Evolutionary conservation across 2,329 filamentous ascomycete species (phyloP), one percentile per base, ranked within the genome.

Genomic region (Cercospora nicotianae): DNA sequence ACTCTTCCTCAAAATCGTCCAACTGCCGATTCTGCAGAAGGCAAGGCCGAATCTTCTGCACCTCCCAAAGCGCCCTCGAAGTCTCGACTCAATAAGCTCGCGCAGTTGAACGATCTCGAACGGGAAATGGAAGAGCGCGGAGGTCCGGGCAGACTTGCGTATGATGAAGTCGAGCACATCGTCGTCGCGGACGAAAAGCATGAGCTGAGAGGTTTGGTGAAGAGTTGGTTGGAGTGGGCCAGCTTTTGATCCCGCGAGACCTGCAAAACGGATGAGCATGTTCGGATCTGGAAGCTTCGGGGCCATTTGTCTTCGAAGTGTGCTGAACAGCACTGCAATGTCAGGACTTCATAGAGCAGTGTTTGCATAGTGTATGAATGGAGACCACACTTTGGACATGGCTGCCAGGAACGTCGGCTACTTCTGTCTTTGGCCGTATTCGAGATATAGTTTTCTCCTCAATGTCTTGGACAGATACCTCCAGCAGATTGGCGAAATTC

Each of bases 201-300:
- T 72, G 87, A 87, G 26, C 81, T 90, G 63, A 84, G 94, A 69
- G 91, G 92, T 72, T 94, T 97, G 79, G 84, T 97, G 58, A 92
- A 92, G 68, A 92, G 88, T 74, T 98, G 94, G 94, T 92, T 97
- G 79, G 94, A 97, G 71, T 84, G 88, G 84, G 87, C 87, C 74
- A 83, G 84, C 77, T 87, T 89, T 76, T 88, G 77, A 84, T 39
- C 5, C 7, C 28, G 1, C 23, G 2, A 53, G 48, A 12, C 23
- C 5, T 55, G 18, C 5, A 28, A 26, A 6, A 28, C 20, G 5
- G 18, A 6, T 7, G 48, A 10, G 20, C 10, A 28, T 20, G 48
- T 26, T 53, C 18, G 20, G 20, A 28, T 20, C 1, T 16, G 4
- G 9, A 53, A 20, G 45, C 45, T 7, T 5, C 3, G 45, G 20